These are phyloP conservation scores for Termitomyces sp. DNA, from an alignment of 768 basidiomycete genomes.

Conservation along the genomic window DNA sequence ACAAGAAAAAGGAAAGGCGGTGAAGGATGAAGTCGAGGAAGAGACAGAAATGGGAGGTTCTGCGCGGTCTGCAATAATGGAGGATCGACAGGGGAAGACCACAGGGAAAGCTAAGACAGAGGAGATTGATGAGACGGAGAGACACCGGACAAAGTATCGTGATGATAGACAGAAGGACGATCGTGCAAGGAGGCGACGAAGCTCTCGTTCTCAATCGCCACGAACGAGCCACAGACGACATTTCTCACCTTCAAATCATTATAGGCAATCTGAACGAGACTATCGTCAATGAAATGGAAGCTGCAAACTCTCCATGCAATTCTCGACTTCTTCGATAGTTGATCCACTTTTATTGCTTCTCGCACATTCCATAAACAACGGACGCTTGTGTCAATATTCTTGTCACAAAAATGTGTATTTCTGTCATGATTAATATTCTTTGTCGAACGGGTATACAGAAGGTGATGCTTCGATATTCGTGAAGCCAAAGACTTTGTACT, in stretches of 20 bases:
- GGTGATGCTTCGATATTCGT: constrained; percentile 22
- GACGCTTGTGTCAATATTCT: not conserved
- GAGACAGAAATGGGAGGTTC: constrained; percentile 5
- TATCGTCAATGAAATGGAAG: constrained; percentile 3
- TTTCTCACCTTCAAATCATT: constrained; percentile 2
- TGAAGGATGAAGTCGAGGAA: constrained; percentile 14
- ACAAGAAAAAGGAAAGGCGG: constrained; percentile 49
- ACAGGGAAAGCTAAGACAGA: not conserved
- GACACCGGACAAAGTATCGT: constrained; percentile 9
- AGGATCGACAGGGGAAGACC: constrained; percentile 4
- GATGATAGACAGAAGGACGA: constrained; percentile 7
- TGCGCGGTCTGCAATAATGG: not conserved
- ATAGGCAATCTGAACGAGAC: constrained; percentile 5
- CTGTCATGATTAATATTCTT: constrained; percentile 10
- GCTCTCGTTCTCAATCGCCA: constrained; percentile 37
- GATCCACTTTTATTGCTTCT: not conserved
- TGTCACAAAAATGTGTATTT: not conserved
- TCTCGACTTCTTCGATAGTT: not conserved
- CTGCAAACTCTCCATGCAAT: not conserved
- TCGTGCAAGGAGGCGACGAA: constrained; percentile 17
- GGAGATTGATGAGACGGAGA: not conserved
- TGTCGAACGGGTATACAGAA: constrained; percentile 34
- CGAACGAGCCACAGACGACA: constrained; percentile 11
- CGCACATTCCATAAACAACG: not conserved
- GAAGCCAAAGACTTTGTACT: constrained; percentile 81